Evolutionary conservation across 306 rosid species (phyloP), one percentile per base, ranked within the genome.

Genomic region (Rosa persica): DNA sequence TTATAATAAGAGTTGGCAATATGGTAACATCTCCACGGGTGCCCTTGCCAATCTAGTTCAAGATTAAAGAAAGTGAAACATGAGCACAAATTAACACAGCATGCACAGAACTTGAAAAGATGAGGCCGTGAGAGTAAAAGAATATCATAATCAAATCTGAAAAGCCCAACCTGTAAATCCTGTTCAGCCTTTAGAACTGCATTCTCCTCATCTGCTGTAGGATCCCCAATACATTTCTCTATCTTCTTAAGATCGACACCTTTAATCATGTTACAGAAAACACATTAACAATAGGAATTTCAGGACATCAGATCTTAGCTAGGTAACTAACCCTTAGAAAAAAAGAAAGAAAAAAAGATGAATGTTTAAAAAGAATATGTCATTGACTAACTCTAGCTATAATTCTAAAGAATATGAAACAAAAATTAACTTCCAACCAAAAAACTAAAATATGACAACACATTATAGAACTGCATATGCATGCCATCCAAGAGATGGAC

Each of bases 11-110:
- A 80, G 98, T 95, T 40, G 98, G 98, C 79, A 95, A 79, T 89
- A 95, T 92, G 5, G 98, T 95, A 83, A 95, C 97, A 89, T 95
- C 98, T 64, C 98, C 97, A 19, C 98, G 98, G 72, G 93, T 6
- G 60, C 97, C 98, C 83, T 81, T 89, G 77, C 98, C 98, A 77
- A 89, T 86, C 98, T 95, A 89, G 76, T 83, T 80, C 46, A 80
- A 62, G 70, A 69, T 64, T 42, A 55, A 36, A 64, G 12, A 78
- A 67, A 82, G 60, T 51, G 73, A 73, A 80, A 57, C 67, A 71
- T 80, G 72, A 77, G 25, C 74, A 77, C 77, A 74, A 79, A 46
- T 42, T 22, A 36, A n/a, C 36, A 70, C 5, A 70, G 30, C 25
- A 43, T 30, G 27, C 23, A 80, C 76, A 61, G 58, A 42, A 30